Base-by-base conservation (phyloP, 2,329 filamentous ascomycete genomes). In the Xylaria sp. region DNA sequence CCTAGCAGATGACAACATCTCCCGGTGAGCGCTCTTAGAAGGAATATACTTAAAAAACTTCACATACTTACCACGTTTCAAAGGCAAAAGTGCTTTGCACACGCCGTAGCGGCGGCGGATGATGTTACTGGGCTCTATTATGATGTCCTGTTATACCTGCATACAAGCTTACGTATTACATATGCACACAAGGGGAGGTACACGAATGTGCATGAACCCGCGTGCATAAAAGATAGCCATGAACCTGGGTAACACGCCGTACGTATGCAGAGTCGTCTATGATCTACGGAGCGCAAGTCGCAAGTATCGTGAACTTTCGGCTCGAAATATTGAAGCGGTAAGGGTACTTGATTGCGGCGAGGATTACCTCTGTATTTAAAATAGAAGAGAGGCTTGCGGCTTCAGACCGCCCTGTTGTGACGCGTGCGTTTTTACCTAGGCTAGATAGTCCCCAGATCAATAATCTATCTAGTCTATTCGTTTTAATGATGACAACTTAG, bases 121-220 rank as follows among this genome's bases (percentile, higher is more conserved):
- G 23, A 18, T 31, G 10, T 23, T n/a, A 8, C 56, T 46, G 31
- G 39, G 20, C 36, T 20, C 25, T 59, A 15, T 28, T 52, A 51
- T 23, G 28, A 46, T 41, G 58, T 57, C 20, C 25, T 41, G 15
- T 28, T 52, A 62, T 66, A 66, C 31, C 62, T 28, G 67, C 46
- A 56, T 63, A 62, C 46, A 43, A 49, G 62, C 62, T 69, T 51
- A 67, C 63, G 36, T 66, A 69, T 64, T 61, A 69, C 59, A 60
- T 59, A 60, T 60, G 55, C 56, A 60, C 33, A 20, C 41, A 54
- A 57, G 25, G 55, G 55, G 41, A 67, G 56, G 43, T 68, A 64
- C 41, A 31, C 48, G 25, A 63, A n/a, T 39, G 59, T 68, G 68
- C 65, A 68, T 63, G 66, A 68, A 62, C 66, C 68, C 57, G 59